phyloP scores from a whole-genome alignment of 2,329 filamentous ascomycete species.

The Huntiella decipiens region DNA sequence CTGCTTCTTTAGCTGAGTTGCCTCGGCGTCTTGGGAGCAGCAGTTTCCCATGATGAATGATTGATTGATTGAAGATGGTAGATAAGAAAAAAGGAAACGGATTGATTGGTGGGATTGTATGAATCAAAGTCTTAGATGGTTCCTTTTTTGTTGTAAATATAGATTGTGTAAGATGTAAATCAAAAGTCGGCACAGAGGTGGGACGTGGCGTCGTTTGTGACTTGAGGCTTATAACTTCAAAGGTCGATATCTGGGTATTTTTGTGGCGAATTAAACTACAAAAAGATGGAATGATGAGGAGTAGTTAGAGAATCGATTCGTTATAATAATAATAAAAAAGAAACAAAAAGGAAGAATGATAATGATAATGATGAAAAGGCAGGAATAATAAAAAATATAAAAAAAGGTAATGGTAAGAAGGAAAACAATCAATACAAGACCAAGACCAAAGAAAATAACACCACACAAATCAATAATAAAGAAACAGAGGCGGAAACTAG shows the following conservation, averaged over 20 bases:
- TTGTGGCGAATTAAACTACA: no score
- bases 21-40: constrained; percentile 60
- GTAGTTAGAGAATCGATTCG: background rate
- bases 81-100: no score
- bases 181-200: no score
- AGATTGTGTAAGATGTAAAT: no score
- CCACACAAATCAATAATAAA: background rate
- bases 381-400: background rate
- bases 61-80: background rate
- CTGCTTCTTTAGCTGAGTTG: constrained; percentile 84
- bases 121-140: no score
- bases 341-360: background rate
- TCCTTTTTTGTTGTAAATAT: no score
- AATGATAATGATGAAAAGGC: background rate
- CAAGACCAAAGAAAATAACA: background rate
- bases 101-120: no score
- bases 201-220: no score
- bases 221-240: no score
- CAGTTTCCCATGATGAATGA: constrained; percentile 62
- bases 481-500: background rate
- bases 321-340: background rate
- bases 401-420: background rate
- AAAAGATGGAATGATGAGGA: no score
- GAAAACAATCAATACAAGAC: background rate
- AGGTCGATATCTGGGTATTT: no score